Percentiles rank a stretch among this genome's conserved stretches.
Evolutionary conservation across 257 asterid genomes (phyloP).

Genomic region (Striga asiatica): DNA sequence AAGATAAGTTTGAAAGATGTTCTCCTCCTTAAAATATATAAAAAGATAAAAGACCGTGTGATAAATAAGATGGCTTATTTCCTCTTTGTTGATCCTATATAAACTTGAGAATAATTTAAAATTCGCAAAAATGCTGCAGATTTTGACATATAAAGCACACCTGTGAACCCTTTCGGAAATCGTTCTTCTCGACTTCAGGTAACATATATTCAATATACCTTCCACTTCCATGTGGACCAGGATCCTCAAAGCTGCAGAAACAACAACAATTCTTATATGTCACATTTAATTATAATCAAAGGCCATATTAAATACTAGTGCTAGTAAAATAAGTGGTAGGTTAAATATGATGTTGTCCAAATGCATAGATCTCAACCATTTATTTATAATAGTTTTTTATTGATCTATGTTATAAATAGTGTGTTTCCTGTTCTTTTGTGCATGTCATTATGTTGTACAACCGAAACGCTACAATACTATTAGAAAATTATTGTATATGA

Average conservation of each 20-base stretch:
- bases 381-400: conserved; percentile 3
- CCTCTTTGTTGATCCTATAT: not conserved
- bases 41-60: not conserved
- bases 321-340: not conserved
- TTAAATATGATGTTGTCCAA: not conserved
- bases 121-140: not conserved
- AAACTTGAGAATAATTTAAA: not conserved
- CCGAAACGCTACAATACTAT: not conserved
- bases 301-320: not conserved
- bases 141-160: conserved; percentile 25
- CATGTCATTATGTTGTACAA: not conserved
- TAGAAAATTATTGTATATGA: not conserved
- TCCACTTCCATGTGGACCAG: conserved; percentile 93
- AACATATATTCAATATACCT: conserved; percentile 65
- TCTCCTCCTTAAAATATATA: not conserved
- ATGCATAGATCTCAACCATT: not conserved
- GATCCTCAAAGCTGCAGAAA: conserved; percentile 77
- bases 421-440: not conserved
- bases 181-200: conserved; percentile 72
- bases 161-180: conserved; percentile 89
- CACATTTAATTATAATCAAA: conserved; percentile 2
- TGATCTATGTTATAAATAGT: not conserved
- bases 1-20: not conserved
- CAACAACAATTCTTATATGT: conserved; percentile 1
- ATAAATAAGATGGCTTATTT: conserved; percentile 11